Evolutionary conservation across 495 filamentous ascomycete species (phyloP).

Genomic region (Hypoxylon cercidicola): DNA sequence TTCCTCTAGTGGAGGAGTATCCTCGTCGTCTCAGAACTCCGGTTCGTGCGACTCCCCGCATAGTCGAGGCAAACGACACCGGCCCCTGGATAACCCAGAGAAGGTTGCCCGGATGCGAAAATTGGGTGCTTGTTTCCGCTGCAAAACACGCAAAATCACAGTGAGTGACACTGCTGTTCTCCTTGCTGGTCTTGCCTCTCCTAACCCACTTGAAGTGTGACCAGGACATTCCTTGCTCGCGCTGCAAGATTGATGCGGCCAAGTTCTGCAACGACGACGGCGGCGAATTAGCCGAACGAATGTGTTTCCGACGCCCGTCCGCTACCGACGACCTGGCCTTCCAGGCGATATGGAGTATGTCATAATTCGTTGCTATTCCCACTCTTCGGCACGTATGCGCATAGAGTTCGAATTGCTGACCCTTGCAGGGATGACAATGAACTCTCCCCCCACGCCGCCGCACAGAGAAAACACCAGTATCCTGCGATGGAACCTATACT

Average conservation of each 20-base stretch:
- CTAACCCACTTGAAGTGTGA: constrained; percentile 46
- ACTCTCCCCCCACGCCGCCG: constrained; percentile 13
- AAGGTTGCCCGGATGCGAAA: constrained; percentile 49
- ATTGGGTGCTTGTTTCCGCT: constrained; percentile 46
- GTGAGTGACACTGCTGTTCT: constrained; percentile 35
- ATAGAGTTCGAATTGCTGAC: constrained; percentile 19
- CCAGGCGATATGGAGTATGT: constrained; percentile 41
- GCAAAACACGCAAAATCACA: constrained; percentile 46
- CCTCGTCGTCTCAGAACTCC: constrained; percentile 30
- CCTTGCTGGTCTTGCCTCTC: constrained; percentile 7
- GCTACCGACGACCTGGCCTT: constrained; percentile 39
- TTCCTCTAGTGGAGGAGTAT: constrained; percentile 33
- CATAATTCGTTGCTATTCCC: constrained; percentile 7
- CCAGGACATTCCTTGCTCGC: constrained; percentile 43
- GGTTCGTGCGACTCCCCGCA: constrained; percentile 32
- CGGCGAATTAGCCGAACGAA: constrained; percentile 40
- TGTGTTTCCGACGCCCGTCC: constrained; percentile 43
- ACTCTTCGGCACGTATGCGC: background rate
- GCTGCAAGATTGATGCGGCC: constrained; percentile 42
- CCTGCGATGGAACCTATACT: constrained; percentile 25
- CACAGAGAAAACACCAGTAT: constrained; percentile 12
- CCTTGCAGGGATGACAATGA: constrained; percentile 17
- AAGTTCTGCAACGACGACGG: constrained; percentile 42
- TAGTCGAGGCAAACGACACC: constrained; percentile 45
- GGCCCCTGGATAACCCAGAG: constrained; percentile 45